phyloP scores from a whole-genome alignment of 139 green algal genomes.

The Gonium pectorale region DNA sequence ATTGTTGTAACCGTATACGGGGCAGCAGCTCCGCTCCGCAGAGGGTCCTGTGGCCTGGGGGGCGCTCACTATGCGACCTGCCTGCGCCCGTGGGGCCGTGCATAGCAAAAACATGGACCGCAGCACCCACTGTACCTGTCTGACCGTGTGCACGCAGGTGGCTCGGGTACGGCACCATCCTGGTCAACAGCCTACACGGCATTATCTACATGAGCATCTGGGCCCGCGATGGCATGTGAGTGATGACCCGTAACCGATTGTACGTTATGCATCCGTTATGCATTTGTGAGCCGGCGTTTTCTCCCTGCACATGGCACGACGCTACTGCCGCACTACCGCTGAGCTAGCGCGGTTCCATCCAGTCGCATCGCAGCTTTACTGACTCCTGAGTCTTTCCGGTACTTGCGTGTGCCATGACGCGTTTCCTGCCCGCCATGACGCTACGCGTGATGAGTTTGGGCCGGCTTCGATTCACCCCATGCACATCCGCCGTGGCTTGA shows the following conservation, averaged over 20 bases:
- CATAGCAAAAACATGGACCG: no score
- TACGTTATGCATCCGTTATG: neutral
- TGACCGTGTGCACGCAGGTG: neutral
- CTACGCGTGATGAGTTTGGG: no score
- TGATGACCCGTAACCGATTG: neutral
- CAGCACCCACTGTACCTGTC: no score
- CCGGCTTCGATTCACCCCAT: no score
- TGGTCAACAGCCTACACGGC: conserved; percentile 2
- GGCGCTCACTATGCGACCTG: no score
- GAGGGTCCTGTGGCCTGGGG: neutral
- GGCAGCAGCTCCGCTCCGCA: neutral
- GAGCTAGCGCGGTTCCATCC: neutral
- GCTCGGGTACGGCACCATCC: conserved; percentile 32
- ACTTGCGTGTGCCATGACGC: no score
- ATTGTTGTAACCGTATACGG: neutral
- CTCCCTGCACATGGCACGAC: no score
- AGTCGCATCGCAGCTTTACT: neutral
- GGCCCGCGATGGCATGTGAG: conserved; percentile 13
- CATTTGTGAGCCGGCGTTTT: no score
- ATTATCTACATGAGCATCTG: conserved; percentile 21
- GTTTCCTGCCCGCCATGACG: no score
- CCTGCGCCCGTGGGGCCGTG: no score
- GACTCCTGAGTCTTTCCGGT: no score
- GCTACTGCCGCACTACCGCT: neutral
- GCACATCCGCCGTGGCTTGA: no score